Evolutionary conservation across 768 basidiomycete species (phyloP), one percentile per base, ranked within the genome.

Genomic region (Bullera alba): DNA sequence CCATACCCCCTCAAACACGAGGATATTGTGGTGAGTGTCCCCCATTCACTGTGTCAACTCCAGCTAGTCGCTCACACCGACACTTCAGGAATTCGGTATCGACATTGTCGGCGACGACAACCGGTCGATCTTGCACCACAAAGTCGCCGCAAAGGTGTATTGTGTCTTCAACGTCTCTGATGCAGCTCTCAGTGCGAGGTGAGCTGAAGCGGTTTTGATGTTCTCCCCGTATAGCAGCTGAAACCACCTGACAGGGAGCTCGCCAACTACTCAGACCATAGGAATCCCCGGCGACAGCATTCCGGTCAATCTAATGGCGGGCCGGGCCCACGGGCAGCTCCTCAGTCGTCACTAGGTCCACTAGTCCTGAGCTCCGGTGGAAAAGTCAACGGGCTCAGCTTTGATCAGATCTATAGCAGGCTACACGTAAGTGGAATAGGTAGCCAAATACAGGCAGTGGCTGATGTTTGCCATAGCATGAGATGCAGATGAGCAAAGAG

Each of bases 71-170:
- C 4, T 16, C 6, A 21, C 15, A 34, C 38, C 56, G 37, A 50
- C 21, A 21, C 25, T 8, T 17, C 56, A 93, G 91, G 92, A 97
- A 83, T 97, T 95, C 71, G 95, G 95, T 50, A 99, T 97, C 65
- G 95, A 97, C 75, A 99, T 99, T 56, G 87, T 95, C 47, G 87
- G 88, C 56, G 95, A 99, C 66, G 95, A 99, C 77, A 95, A 92
- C 78, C 87, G 87, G 74, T 92, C 88, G 1, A 91, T 96, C 50
- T 84, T 97, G 42, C 95, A 99, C 74, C 92, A 96, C 76, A 97
- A 99, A 73, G 95, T 97, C 46, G 90, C 95, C 8, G 91, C 93
- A 3, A 86, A 88, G 25, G 90, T 91, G 29, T 80, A 87, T 46
- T 91, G 92, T 61, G 81, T 96, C 4, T 84, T 93, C 59, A 81